Evolutionary conservation across 306 rosid genomes (phyloP).

Genomic region (Trifolium dubium): DNA sequence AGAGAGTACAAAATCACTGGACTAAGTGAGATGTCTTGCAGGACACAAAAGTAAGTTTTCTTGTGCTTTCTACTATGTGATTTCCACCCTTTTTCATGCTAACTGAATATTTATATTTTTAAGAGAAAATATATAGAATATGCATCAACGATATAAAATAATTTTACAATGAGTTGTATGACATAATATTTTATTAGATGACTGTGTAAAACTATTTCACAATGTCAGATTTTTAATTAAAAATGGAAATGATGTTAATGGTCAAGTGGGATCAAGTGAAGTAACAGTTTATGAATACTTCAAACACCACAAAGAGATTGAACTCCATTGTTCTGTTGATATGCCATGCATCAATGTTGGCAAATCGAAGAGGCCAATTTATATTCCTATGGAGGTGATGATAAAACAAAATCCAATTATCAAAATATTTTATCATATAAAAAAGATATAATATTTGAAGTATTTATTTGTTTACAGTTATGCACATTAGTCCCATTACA

Average conservation of each 20-base stretch:
- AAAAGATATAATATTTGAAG: background rate
- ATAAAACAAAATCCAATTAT: background rate
- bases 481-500: conserved; percentile 55
- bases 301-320: conserved; percentile 26
- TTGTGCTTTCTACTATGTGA: background rate
- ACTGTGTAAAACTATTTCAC: too few relatives aligned
- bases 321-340: conserved; percentile 41
- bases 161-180: too few relatives aligned
- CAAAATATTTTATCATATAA: background rate
- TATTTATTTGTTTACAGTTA: conserved; percentile 45
- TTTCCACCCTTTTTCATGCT: background rate
- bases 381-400: conserved; percentile 56
- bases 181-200: too few relatives aligned
- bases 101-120: background rate
- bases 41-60: conserved; percentile 41
- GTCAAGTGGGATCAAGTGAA: conserved; percentile 43
- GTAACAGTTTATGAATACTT: conserved; percentile 48
- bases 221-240: conserved; percentile 24
- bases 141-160: too few relatives aligned
- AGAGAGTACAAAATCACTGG: conserved; percentile 61
- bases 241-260: conserved; percentile 40
- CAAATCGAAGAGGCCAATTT: conserved; percentile 49
- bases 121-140: too few relatives aligned
- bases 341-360: conserved; percentile 63
- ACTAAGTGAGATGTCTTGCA: conserved; percentile 56